Evolutionary conservation across 2,329 filamentous ascomycete genomes (phyloP), one percentile per base, ranked within the genome.

Genomic region (Onygenales sp.): DNA sequence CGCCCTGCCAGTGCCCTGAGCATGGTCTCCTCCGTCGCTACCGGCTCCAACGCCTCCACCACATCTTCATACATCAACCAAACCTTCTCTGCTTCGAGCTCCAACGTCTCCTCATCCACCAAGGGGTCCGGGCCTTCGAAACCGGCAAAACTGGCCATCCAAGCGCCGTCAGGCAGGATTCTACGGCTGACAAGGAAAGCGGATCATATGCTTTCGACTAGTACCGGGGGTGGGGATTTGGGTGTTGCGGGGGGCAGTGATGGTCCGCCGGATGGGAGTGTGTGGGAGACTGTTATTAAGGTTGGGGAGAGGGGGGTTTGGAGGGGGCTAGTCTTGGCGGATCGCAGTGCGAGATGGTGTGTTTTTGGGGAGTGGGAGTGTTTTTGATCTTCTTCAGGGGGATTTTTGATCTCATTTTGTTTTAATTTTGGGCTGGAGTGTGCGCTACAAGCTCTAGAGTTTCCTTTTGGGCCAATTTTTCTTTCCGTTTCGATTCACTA

Each of bases 111-210:
- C 0, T 70, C 69, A 2, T 63, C 54, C n/a, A 65, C 64, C 60
- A 43, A 55, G 7, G 44, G 43, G 11, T 45, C 21, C 6, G 43
- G 51, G 14, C 65, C 68, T 1, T 69, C 83, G 66, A 98, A 98
- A 69, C 92, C 93, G 2, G 93, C 93, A 5, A 98, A 98, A 70
- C 72, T 98, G 52, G 93, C 93, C 0, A 92, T 98, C 53, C 93
- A 98, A 71, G 89, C 87, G 5, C 93, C 93, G 0, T 87, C 86
- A 33, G 93, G 94, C 57, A 97, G 97, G 74, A 97, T 98, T 61
- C 80, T 97, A 55, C 79, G 93, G 51, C 76, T 77, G 35, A 75
- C 67, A 32, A 69, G 75, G 31, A 76, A 75, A 57, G 69, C 71
- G 6, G 75, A 77, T 43, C 72, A 75, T 53, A 70, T 73, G 65